Evolutionary conservation across 179 eudicot genomes (phyloP).

Genomic region (Nepenthes alata): DNA sequence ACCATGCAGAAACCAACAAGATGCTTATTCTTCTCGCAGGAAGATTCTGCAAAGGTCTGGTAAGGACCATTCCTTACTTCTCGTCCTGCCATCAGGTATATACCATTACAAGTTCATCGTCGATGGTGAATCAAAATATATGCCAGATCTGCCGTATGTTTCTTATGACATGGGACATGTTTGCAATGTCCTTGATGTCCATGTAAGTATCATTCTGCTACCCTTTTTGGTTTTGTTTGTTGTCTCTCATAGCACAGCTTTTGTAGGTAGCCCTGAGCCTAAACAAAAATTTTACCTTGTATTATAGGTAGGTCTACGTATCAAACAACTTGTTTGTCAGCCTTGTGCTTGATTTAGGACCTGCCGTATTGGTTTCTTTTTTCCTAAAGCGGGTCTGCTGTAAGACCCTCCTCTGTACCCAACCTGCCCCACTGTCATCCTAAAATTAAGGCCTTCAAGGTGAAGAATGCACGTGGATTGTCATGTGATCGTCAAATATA

Average conservation of each 20-base stretch:
- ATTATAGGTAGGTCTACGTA: too few relatives aligned
- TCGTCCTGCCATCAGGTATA: slow-evolving; percentile 70
- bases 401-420: too few relatives aligned
- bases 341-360: too few relatives aligned
- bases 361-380: too few relatives aligned
- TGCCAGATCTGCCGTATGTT: slow-evolving; percentile 66
- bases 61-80: slow-evolving; percentile 59
- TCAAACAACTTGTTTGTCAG: too few relatives aligned
- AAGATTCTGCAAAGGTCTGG: slow-evolving; percentile 57
- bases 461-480: too few relatives aligned
- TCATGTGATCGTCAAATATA: too few relatives aligned
- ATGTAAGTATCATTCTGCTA: slow-evolving; percentile 38
- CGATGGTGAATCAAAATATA: slow-evolving; percentile 60
- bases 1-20: not conserved
- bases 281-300: too few relatives aligned
- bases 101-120: slow-evolving; percentile 69
- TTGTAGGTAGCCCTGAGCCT: not conserved
- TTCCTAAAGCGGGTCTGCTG: too few relatives aligned
- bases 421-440: too few relatives aligned
- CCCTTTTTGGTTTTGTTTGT: not conserved
- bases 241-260: not conserved
- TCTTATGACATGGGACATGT: slow-evolving; percentile 55
- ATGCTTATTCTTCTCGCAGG: slow-evolving; percentile 31
- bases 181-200: slow-evolving; percentile 69
- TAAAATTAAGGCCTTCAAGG: too few relatives aligned